Evolutionary conservation across 179 eudicot genomes (phyloP).

Genomic region (Gypsophila paniculata): DNA sequence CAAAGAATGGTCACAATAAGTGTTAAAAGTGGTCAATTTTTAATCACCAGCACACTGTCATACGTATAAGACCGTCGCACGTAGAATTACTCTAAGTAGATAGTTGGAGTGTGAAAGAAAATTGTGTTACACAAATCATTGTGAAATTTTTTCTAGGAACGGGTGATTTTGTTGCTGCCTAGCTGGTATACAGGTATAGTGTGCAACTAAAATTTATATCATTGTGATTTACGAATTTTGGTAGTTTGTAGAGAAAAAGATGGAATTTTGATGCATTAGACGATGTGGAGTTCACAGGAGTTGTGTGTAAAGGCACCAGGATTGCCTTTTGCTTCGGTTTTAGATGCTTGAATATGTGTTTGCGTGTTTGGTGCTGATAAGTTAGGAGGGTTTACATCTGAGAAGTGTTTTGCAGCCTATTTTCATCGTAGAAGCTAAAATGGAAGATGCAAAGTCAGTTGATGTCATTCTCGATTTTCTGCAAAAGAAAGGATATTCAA

Average conservation of each 20-base stretch:
- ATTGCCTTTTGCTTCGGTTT: slow-evolving; percentile 13
- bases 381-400: neutral
- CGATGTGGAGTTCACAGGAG: neutral
- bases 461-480: slow-evolving; percentile 62
- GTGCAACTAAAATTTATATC: neutral
- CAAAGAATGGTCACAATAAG: too few relatives aligned
- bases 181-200: neutral
- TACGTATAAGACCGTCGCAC: too few relatives aligned
- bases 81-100: too few relatives aligned
- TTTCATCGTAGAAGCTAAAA: slow-evolving; percentile 22
- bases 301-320: neutral
- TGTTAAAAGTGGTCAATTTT: too few relatives aligned
- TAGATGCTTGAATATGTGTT: slow-evolving; percentile 8
- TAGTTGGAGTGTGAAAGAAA: too few relatives aligned
- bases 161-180: neutral
- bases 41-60: too few relatives aligned
- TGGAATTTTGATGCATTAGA: neutral
- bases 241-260: neutral
- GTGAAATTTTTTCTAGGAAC: neutral
- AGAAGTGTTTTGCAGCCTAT: neutral
- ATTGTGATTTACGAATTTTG: neutral
- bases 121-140: too few relatives aligned
- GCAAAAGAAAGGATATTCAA: slow-evolving; percentile 61
- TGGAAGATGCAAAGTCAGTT: slow-evolving; percentile 62
- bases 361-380: neutral